Evolutionary conservation across 192 early-diverging fungal species (phyloP), one percentile per base, ranked within the genome.

Genomic region (Entomortierella chlamydospora): DNA sequence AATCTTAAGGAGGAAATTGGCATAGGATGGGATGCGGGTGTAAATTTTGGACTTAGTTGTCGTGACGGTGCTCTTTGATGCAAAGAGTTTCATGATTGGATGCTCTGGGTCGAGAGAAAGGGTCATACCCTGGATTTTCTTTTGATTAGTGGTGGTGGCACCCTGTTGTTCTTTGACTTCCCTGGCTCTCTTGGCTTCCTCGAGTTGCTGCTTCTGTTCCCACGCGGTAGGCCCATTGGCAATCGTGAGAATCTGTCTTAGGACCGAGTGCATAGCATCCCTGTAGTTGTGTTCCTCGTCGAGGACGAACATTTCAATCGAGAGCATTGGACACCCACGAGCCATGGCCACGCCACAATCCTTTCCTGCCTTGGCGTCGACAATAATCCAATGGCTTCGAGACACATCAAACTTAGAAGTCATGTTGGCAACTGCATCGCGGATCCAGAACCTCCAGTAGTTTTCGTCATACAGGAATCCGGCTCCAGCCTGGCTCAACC

Each of bases 21-120:
- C 64, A 34, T 76, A 76, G 53, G 64, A 68, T 3, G 64, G 64
- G 43, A 76, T 76, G 7, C 73, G 73, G n/a, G 69, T 71, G 30
- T 56, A 71, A n/a, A 71, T 50, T 15, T 50, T 50, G 47, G 22
- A 50, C 47, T 50, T 50, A 17, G 2, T 50, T 25, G n/a, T 37
- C 41, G 17, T 57, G 33, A 33, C 58, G 34, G 8, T 59, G 47
- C 47, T 59, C 20, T 23, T 15, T 28, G 59, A 28, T 7, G 37
- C 37, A 34, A 61, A 23, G 49, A 41, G 42, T n/a, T 60, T 37
- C 57, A 29, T 71, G 59, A 62, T 30, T 7, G 69, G 69, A 39
- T 71, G 69, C 25, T 41, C 41, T 11, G 69, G 58, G 15, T 62
- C 60, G 7, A 71, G 41, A 22, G 12, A 43, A 10, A 26, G 50